Conservation (phyloP, 179 eudicot species). For the Spinacia oleracea region DNA sequence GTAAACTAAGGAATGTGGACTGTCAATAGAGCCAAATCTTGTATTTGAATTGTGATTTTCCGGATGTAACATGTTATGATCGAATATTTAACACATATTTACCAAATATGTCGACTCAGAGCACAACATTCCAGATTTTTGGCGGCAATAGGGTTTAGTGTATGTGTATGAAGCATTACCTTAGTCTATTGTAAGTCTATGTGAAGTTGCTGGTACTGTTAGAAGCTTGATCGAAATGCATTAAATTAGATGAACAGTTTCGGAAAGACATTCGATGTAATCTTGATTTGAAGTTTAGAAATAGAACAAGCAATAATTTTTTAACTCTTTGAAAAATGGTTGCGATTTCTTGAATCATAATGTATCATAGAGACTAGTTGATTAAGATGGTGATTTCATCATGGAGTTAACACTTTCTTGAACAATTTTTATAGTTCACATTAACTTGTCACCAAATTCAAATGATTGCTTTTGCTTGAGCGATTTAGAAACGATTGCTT, state of each 20-base stretch:
- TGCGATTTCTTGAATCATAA: neutral
- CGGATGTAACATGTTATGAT: neutral
- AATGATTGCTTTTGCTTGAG: neutral
- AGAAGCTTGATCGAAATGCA: neutral
- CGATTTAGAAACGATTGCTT: neutral
- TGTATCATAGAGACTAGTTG: neutral
- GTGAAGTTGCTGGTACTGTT: neutral
- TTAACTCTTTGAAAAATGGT: neutral
- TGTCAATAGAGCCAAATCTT: neutral
- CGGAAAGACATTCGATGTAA: neutral
- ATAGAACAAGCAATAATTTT: neutral
- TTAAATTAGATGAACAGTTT: neutral
- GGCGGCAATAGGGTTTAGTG: neutral
- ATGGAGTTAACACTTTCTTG: neutral
- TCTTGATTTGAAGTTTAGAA: neutral
- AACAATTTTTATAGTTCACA: no score
- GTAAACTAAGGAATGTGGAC: no score
- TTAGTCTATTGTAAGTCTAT: neutral
- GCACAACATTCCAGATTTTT: neutral
- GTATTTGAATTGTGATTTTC: neutral
- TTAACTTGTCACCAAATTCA: neutral
- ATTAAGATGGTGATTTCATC: neutral
- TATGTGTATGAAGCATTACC: neutral
- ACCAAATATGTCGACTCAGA: no score
- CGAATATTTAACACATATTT: neutral